These are phyloP conservation scores for Mortierella sp. DNA, from an alignment of 371 early-diverging fungal genomes.

Conservation along the genomic window DNA sequence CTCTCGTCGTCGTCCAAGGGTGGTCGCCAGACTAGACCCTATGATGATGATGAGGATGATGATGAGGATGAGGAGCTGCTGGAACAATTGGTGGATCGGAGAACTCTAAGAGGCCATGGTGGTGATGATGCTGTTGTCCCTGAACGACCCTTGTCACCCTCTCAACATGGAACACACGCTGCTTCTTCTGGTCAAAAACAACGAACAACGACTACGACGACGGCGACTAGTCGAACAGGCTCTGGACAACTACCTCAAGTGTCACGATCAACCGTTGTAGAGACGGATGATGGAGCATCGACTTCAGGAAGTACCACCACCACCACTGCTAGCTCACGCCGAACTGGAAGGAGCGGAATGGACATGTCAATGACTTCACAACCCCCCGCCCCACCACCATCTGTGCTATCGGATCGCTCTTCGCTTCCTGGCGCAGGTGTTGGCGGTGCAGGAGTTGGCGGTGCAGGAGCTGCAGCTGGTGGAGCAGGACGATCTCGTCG, in stretches of 20 bases:
- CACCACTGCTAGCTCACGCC: constrained; percentile 21
- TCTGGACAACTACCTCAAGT: constrained; percentile 9
- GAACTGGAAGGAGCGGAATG: constrained; percentile 21
- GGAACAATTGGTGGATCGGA: too few species aligned
- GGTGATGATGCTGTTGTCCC: constrained; percentile 44
- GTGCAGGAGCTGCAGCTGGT: too few species aligned
- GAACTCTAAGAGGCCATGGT: constrained; percentile 8
- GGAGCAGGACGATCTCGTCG: too few species aligned
- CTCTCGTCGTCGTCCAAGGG: too few species aligned
- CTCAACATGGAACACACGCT: constrained; percentile 6
- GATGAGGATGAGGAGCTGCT: constrained; percentile 12
- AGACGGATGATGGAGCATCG: constrained; percentile 29
- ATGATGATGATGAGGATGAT: constrained; percentile 35
- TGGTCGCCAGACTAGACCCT: too few species aligned
- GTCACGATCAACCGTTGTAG: constrained; percentile 4
- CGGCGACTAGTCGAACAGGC: constrained; percentile 3
- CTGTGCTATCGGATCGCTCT: constrained; percentile 38
- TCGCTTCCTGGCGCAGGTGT: constrained; percentile 15
- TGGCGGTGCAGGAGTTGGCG: constrained; percentile 9
- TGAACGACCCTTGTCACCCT: constrained; percentile 19
- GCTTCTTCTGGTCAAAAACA: constrained; percentile 2
- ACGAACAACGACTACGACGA: constrained; percentile 13
- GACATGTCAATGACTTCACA: constrained; percentile 27
- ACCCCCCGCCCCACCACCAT: constrained; percentile 48
- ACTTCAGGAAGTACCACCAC: constrained; percentile 22